Evolutionary conservation across 495 filamentous ascomycete genomes (phyloP), one percentile per base, ranked within the genome.

Genomic region (Barbatosphaeria neglecta): DNA sequence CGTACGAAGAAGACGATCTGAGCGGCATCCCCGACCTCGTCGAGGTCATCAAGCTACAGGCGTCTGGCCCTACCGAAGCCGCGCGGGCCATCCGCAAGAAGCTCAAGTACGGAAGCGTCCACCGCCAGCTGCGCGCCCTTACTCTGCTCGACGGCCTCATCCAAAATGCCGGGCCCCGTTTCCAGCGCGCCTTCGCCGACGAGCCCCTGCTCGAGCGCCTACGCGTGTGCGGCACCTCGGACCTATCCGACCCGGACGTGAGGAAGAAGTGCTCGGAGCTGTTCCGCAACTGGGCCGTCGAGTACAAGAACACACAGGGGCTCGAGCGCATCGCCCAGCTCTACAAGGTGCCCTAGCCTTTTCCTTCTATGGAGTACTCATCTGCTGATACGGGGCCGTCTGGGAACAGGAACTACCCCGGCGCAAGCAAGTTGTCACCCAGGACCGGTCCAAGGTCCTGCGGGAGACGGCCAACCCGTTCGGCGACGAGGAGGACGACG

Each of bases 1-100:
- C 83, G 54, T 89, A 86, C 66, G 85, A 90, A 44, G 83, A 90
- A 51, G 83, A 97, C 63, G 93, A 97, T 55, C 74, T 89, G 25
- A 81, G 86, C 51, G 93, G 93, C 13, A 87, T 99, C 44, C 83
- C 88, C 37, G 90, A 97, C 58, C 77, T 99, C 20, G 82, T 97
- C 50, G 93, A 99, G 64, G 86, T 88, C 41, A 81, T 99, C 52
- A 83, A 84, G 49, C 81, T 99, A 43, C 93, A 97, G 64, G 76
- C 76, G 40, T 83, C 83, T 17, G 93, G 93, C 2, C 90, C 93
- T 1, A 78, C 78, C 6, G 93, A 99, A 68, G 89, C 89, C 43
- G 86, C 88, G 50, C 79, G 93, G 60, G 90, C 93, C 18, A 77
- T 97, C 54, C 78, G 93, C 41, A 99, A 97, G 80, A 97, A 99